Evolutionary conservation across 768 basidiomycete genomes (phyloP).

Genomic region (Tricholoma saponaceum): DNA sequence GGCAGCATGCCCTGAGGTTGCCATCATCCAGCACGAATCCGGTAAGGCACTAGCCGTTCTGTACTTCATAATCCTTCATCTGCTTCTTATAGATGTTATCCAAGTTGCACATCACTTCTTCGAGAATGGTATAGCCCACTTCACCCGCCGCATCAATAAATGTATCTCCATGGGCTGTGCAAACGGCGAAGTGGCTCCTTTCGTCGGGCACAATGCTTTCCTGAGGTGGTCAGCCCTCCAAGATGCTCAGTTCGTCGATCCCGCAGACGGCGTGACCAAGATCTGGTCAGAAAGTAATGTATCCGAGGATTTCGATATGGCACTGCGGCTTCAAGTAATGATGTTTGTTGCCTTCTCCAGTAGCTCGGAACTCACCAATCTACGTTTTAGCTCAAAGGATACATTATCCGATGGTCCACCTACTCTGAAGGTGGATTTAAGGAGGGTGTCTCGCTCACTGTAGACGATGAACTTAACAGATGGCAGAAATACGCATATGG

Average conservation of each 20-base stretch:
- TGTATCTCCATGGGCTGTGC: slow-evolving; percentile 77
- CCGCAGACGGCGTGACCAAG: slow-evolving; percentile 59
- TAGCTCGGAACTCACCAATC: not conserved
- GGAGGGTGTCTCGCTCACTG: slow-evolving; percentile 87
- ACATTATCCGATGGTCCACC: slow-evolving; percentile 81
- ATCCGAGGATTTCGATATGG: slow-evolving; percentile 84
- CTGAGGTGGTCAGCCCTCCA: slow-evolving; percentile 87
- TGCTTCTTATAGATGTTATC: slow-evolving; percentile 61
- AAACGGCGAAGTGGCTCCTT: slow-evolving; percentile 79
- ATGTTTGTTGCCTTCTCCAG: not conserved
- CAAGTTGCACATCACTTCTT: slow-evolving; percentile 89
- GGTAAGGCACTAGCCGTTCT: slow-evolving; percentile 34
- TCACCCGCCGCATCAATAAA: slow-evolving; percentile 84
- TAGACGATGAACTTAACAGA: slow-evolving; percentile 85
- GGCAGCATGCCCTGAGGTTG: slow-evolving; percentile 75
- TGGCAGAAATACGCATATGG: slow-evolving; percentile 91
- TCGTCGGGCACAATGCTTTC: slow-evolving; percentile 88
- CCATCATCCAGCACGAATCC: slow-evolving; percentile 88
- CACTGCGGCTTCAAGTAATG: slow-evolving; percentile 52
- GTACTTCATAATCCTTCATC: not conserved
- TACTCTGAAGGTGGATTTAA: slow-evolving; percentile 85
- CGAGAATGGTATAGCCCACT: slow-evolving; percentile 86
- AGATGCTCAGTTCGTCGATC: slow-evolving; percentile 75
- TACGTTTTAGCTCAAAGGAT: slow-evolving; percentile 46
- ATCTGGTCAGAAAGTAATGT: slow-evolving; percentile 84